Evolutionary conservation across 257 asterid species (phyloP), one percentile per base, ranked within the genome.

Genomic region (Coffea eugenioides): DNA sequence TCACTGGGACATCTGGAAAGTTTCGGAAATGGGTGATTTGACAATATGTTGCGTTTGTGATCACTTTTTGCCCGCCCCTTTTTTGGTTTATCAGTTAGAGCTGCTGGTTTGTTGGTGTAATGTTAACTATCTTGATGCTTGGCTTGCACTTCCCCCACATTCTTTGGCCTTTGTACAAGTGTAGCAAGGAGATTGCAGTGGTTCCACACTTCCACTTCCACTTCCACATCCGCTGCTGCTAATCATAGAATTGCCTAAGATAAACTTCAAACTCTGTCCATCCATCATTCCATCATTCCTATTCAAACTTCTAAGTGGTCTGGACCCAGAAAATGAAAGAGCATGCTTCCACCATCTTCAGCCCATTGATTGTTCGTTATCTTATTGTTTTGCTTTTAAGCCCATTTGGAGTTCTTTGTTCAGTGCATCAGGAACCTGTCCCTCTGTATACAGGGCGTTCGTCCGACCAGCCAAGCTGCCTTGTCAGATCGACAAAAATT

Each of bases 1-100:
- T 27, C 54, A 48, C 73, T 31, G 68, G 56, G 85, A 73, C 85
- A 86, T 69, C 76, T 83, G 84, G 89, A 86, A 34, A 70, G 82
- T 61, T 39, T 27, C 76, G n/a, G 56, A 13, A 57, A 77, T 51
- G 61, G 18, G 54, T 77, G 82, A 80, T 69, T 77, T 45, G 73
- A 75, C 80, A 49, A 31, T 59, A 48, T 49, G 45, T 43, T 52
- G 77, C 45, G 78, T 72, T 61, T 74, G 68, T 16, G 66, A 45
- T 45, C 20, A 46, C 59, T 79, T 73, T 77, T 65, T 27, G 70
- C 49, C 51, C 25, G 10, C 57, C 6, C 0, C 41, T 81, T 31
- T 73, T 51, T 15, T 76, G n/a, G 71, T 27, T 68, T 77, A 48
- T 71, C 23, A 15, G 49, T 74, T 82, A 68, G 74, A 62, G 52